phyloP scores from a whole-genome alignment of 371 early-diverging fungal species.

The Lichtheimia hyalospora region DNA sequence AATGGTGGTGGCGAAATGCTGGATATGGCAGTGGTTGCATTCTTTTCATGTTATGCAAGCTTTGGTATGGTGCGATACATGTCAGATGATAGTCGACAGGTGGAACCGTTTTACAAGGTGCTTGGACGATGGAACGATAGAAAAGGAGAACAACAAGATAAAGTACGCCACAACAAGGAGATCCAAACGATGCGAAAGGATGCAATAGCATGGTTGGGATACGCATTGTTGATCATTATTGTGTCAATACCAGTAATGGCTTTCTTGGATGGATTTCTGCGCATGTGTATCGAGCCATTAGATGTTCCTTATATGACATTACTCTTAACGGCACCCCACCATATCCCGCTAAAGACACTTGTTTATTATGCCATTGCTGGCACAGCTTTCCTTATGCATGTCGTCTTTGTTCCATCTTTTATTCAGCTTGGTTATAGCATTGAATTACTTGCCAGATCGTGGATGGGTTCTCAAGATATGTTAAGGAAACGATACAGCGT shows the following conservation, averaged over 20 bases:
- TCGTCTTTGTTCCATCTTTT: slow-evolving; percentile 21
- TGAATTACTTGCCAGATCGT: not conserved
- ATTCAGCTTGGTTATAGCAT: slow-evolving; percentile 13
- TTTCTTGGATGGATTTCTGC: slow-evolving; percentile 25
- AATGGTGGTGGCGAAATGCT: slow-evolving; percentile 7
- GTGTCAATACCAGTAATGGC: slow-evolving; percentile 26
- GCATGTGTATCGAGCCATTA: slow-evolving; percentile 25
- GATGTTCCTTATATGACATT: slow-evolving; percentile 1
- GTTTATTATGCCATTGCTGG: slow-evolving; percentile 25
- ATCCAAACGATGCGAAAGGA: slow-evolving; percentile 5
- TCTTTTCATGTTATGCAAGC: slow-evolving; percentile 22
- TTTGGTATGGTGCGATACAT: slow-evolving; percentile 26
- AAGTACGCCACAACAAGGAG: not conserved
- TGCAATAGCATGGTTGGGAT: slow-evolving; percentile 12
- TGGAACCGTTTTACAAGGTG: slow-evolving; percentile 8
- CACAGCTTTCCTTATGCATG: slow-evolving; percentile 24
- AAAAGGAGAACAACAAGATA: not conserved
- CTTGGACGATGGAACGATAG: slow-evolving; percentile 19
- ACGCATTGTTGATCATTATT: slow-evolving; percentile 6
- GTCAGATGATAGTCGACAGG: slow-evolving; percentile 7
- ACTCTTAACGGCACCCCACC: not conserved
- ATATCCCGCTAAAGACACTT: not conserved
- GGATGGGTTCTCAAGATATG: not conserved
- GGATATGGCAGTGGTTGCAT: slow-evolving; percentile 11
- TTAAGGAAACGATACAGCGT: not conserved